Evolutionary conservation across 2,329 filamentous ascomycete genomes (phyloP), one percentile per base, ranked within the genome.

Genomic region (Microsporum ferrugineum): DNA sequence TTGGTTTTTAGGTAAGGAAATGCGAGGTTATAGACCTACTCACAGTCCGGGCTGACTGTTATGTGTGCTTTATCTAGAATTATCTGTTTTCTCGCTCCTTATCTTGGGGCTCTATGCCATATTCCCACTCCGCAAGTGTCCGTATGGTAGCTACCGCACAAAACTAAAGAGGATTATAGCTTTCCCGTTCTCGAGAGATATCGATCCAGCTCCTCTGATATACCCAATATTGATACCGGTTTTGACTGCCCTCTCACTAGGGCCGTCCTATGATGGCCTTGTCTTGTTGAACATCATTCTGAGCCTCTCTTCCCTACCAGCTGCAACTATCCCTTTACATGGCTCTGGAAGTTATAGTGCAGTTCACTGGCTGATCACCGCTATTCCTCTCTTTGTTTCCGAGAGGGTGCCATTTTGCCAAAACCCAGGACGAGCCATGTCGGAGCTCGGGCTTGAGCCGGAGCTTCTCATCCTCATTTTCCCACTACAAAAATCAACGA

Each of bases 131-230:
- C 78, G 85, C 61, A 73, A 87, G n/a, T 59, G 57, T 49, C 57
- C 39, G 3, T 47, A 59, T 23, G 57, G 57, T 7, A 59, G 57
- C 41, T 68, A 66, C 43, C 65, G 64, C 17, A 66, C 67, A 29
- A 67, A 68, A 45, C 70, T 68, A 58, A 71, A 71, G 38, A 67
- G 73, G 58, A 67, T 74, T 57, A 75, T 71, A 65, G 77, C 78
- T 57, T 82, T 85, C 67, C 79, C 80, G 45, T 77, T 96, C 41
- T 90, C 91, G 0, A 77, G 84, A 2, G 80, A 83, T n/a, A 95
- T 96, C 73, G 92, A 97, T 69, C 91, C 91, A 2, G 92, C 92
- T 5, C 89, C 91, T 8, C 79, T 96, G n/a, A 74, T 96, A 61
- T 97, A 96, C 71, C 92, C 92, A 17, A 82, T 87, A 4, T 75